Conservation (phyloP, 73 alveolate species). For the Paramecium caudatum region DNA sequence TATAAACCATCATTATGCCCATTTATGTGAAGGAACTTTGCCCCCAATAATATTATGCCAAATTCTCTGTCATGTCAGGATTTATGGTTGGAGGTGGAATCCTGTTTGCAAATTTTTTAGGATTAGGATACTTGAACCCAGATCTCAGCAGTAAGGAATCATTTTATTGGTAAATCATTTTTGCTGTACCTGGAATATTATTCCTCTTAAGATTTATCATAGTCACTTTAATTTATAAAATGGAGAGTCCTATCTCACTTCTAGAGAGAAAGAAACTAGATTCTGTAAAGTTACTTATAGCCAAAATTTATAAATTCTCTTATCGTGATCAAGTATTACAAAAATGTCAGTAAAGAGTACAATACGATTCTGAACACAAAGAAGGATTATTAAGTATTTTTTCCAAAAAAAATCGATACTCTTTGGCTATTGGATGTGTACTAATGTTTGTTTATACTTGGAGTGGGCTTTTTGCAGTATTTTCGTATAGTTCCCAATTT, state of each 20-base stretch:
- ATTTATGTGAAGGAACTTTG: slow-evolving; percentile 50
- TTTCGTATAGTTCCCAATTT: slow-evolving; percentile 49
- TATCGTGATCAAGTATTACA: neutral
- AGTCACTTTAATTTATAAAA: slow-evolving; percentile 17
- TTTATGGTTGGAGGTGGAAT: slow-evolving; percentile 48
- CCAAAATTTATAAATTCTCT: neutral
- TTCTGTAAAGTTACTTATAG: neutral
- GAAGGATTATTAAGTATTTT: slow-evolving; percentile 7
- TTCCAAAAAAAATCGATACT: neutral
- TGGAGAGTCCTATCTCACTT: slow-evolving; percentile 54
- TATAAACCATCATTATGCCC: slow-evolving; percentile 40
- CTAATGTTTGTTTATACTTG: slow-evolving; percentile 39
- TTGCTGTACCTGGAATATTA: slow-evolving; percentile 13
- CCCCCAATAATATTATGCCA: slow-evolving; percentile 5
- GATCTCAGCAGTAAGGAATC: neutral
- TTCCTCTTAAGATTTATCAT: neutral
- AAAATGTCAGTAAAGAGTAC: neutral
- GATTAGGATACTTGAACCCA: neutral
- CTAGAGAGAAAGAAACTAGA: neutral
- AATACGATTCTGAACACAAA: slow-evolving; percentile 18
- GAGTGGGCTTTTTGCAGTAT: slow-evolving; percentile 53
- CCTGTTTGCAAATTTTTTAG: neutral
- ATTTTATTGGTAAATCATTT: slow-evolving; percentile 8
- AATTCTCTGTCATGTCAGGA: slow-evolving; percentile 57
- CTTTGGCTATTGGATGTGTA: slow-evolving; percentile 22